A percentile compares a stretch with the other conserved stretches of the same genome.
phyloP scores from a whole-genome alignment of 768 basidiomycete genomes.

The Xerocomellus dryophilus region DNA sequence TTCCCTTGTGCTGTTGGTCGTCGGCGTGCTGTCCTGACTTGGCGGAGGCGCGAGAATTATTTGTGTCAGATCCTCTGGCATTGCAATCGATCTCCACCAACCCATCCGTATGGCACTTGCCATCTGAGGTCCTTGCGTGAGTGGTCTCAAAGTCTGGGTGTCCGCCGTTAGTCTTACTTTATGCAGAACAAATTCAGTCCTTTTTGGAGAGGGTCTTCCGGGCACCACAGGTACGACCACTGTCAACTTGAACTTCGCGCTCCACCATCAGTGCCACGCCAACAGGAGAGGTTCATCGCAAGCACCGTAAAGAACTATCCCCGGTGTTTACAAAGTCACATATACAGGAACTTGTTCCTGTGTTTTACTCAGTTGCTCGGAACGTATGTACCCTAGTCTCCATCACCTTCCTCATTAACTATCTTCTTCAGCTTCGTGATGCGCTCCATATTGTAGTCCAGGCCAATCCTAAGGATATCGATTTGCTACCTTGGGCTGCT shows the following conservation, averaged over 20 bases:
- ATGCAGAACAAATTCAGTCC: neutral
- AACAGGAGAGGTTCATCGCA: constrained; percentile 2
- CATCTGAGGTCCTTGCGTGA: constrained; percentile 1
- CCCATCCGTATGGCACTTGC: constrained; percentile 1
- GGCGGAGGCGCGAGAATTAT: neutral
- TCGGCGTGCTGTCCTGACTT: neutral
- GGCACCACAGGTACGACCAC: neutral
- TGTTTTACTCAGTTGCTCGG: constrained; percentile 1
- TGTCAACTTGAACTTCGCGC: neutral
- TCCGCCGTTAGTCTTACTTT: neutral
- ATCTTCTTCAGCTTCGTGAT: neutral
- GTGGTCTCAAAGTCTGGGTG: neutral
- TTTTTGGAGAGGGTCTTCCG: constrained; percentile 2
- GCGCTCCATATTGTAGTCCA: neutral
- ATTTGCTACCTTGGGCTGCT: constrained; percentile 2
- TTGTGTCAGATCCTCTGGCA: constrained; percentile 1
- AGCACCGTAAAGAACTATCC: neutral
- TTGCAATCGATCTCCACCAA: constrained; percentile 1
- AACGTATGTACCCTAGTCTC: neutral
- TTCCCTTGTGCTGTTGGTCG: too few species aligned
- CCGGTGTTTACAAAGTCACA: constrained; percentile 2
- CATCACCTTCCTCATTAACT: neutral
- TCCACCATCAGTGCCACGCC: neutral
- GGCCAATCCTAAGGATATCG: neutral
- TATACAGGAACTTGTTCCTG: neutral